These are phyloP conservation scores for Wickerhamomyces sydowiorum DNA, from an alignment of 805 yeast species.

Conservation along the genomic window DNA sequence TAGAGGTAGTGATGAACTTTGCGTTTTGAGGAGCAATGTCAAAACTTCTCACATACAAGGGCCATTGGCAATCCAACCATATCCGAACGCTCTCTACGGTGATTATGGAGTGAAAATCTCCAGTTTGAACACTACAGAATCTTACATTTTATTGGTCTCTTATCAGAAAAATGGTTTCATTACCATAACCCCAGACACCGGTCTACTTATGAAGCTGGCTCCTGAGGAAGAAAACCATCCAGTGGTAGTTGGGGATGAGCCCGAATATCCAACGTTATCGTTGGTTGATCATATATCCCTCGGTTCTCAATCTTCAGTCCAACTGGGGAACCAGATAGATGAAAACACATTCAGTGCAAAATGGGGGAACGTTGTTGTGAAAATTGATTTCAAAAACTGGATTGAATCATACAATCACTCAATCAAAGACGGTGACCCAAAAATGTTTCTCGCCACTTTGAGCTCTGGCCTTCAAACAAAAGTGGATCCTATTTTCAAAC, in stretches of 20 bases:
- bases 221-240: slow-evolving; percentile 19
- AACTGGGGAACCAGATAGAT: neutral
- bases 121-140: slow-evolving; percentile 19
- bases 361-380: neutral
- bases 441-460: neutral
- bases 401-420: neutral
- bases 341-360: neutral
- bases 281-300: neutral
- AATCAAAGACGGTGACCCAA: neutral
- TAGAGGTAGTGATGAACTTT: slow-evolving; percentile 18
- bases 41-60: slow-evolving; percentile 35
- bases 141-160: slow-evolving; percentile 21
- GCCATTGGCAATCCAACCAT: slow-evolving; percentile 49
- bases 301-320: neutral
- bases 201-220: slow-evolving; percentile 32
- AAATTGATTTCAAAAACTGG: neutral
- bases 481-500: neutral
- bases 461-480: neutral
- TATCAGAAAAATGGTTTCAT: slow-evolving; percentile 25
- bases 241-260: neutral
- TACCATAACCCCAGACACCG: slow-evolving; percentile 26
- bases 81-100: slow-evolving; percentile 46
- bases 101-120: slow-evolving; percentile 34
- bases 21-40: slow-evolving; percentile 14
- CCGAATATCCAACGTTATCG: neutral